Conservation (phyloP, 768 basidiomycete genomes). For the Psilocybe cubensis region DNA sequence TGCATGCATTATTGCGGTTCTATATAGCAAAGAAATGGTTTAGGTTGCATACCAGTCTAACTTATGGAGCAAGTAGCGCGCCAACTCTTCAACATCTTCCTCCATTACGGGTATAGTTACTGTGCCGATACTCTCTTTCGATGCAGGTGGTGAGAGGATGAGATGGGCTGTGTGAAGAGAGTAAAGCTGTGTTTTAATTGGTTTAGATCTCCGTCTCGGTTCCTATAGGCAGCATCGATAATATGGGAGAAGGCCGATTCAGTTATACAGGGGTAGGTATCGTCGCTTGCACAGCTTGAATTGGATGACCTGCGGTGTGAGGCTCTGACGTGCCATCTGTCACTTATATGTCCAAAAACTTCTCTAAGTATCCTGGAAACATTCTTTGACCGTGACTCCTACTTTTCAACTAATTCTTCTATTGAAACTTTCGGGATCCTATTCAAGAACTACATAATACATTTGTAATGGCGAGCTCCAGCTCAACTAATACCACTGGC, state of each 20-base stretch:
- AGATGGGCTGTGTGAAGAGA: no score
- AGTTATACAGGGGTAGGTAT: no score
- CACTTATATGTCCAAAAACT: not conserved
- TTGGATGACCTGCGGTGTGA: no score
- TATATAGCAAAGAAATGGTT: not conserved
- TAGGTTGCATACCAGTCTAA: conserved; percentile 38
- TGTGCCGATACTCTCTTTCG: not conserved
- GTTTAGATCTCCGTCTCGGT: not conserved
- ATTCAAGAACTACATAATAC: not conserved
- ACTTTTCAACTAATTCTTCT: not conserved
- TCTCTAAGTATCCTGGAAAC: not conserved
- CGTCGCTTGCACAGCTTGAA: no score
- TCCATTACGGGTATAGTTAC: conserved; percentile 21
- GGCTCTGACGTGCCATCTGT: not conserved
- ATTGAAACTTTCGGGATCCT: not conserved
- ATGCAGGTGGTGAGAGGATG: not conserved
- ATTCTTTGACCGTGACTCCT: not conserved
- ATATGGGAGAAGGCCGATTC: no score
- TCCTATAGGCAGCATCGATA: not conserved
- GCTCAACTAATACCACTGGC: conserved; percentile 24
- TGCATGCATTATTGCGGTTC: conserved; percentile 1
- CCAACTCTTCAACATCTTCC: conserved; percentile 23
- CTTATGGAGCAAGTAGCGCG: conserved; percentile 25
- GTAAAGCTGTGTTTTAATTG: not conserved
- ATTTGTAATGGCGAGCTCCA: conserved; percentile 30